Evolutionary conservation across 1,284 basidiomycete genomes (phyloP), one percentile per base, ranked within the genome.

Genomic region (Malassezia obtusa): DNA sequence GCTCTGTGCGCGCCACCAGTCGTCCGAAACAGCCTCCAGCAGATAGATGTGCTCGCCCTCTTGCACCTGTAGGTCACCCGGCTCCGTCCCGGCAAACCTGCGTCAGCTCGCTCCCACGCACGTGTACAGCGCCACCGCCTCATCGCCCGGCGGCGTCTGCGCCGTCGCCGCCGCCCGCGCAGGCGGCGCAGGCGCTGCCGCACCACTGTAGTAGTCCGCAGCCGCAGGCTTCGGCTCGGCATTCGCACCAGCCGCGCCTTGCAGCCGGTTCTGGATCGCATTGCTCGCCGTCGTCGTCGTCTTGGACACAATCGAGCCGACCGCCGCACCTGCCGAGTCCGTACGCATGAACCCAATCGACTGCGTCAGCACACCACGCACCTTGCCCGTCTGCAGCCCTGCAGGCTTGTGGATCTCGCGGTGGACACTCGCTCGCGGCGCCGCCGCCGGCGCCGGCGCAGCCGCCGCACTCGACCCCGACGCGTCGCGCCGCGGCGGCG

Each of bases 1-100:
- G 28, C 46, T 51, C 19, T 36, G 51, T 5, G 49, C 60, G 12
- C 65, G 54, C 63, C 64, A 69, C 67, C 67, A 69, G 50, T 69
- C 67, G 38, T 61, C 64, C 25, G 57, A 59, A 19, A 69, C 61
- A 17, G 53, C 55, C 32, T 69, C 67, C 12, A 58, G 37, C 1
- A 69, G 53, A 10, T 46, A 53, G 33, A 69, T 58, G 11, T 45
- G 35, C 33, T 69, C 65, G 12, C 62, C 65, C 22, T 63, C 52
- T 0, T 25, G 30, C 0, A 63, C 61, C 4, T 28, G n/a, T 6
- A 69, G 49, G 19, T 69, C 67, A 35, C 65, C 65, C 8, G 60
- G 17, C 26, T 69, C 63, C 7, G 57, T 36, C 4, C 59, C 67
- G n/a, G 17, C 5, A 26, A 56, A 56, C 8, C 49, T 56, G 25